Base-by-base conservation (phyloP, 2,329 filamentous ascomycete genomes). In the Cordyceps fumosorosea region DNA sequence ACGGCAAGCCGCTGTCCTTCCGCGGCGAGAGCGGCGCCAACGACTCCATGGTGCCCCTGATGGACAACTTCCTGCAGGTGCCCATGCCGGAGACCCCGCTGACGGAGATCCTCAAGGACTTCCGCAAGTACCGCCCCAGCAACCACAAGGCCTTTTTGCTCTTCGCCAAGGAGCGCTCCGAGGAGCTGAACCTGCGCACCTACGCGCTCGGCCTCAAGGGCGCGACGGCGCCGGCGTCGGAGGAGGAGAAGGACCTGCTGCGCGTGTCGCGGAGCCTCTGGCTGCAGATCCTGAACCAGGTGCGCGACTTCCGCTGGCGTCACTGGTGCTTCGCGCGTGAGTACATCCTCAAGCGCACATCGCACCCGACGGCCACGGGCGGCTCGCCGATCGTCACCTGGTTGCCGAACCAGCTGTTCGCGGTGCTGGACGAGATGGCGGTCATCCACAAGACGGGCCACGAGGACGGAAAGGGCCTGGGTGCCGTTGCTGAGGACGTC, bases 1-100 rank as follows among this genome's bases (percentile, higher is more conserved):
- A 89, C 64, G 75, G 76, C 64, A 73, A 89, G 71, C 89, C 90
- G 4, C 78, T 91, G 73, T 88, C 84, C 62, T 97, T 97, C 83
- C 88, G 93, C 37, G 93, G 93, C 67, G 93, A 97, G 78, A 92
- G 88, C 56, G 93, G 93, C 50, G 93, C 93, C 67, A 97, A 97
- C 72, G 93, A 98, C 78, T 90, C 88, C 77, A 97, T 98, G 81
- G 88, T 96, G 60, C 93, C 93, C 3, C 84, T 97, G 3, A 86
- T 93, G 70, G 93, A 97, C 74, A 93, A 93, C 73, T 82, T 97
- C 57, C 83, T 95, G 62, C 84, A 95, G 72, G 87, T 97, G 51
- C 81, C 86, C 65, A 96, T 97, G 91, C 93, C 93, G 1, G 79
- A 86, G 60, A 97, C 92, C 5, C 93, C 93, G 0, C 84, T 97